Conservation (phyloP, 1,284 basidiomycete species). For the Fistulinella cinereoalba region DNA sequence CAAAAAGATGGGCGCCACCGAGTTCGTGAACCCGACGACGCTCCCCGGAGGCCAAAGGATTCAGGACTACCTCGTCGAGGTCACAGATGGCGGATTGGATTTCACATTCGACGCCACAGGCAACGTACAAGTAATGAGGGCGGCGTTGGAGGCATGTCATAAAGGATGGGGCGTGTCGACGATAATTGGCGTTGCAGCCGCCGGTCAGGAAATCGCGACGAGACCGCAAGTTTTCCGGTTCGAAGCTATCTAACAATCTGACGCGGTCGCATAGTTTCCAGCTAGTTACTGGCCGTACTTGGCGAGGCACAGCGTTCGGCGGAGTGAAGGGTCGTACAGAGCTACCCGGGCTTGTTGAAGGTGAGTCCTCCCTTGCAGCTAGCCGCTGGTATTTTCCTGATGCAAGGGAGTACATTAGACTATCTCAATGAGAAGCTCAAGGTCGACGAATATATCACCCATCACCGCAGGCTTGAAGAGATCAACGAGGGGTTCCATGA, state of each 20-base stretch:
- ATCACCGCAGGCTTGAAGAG: conserved; percentile 69
- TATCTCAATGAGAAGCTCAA: conserved; percentile 73
- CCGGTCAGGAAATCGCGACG: conserved; percentile 97
- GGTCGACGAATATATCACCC: conserved; percentile 90
- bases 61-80: conserved; percentile 87
- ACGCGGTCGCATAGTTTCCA: conserved; percentile 61
- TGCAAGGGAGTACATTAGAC: conserved; percentile 43
- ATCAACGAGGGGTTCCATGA: conserved; percentile 91
- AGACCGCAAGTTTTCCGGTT: conserved; percentile 80
- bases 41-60: conserved; percentile 79
- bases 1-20: conserved; percentile 92
- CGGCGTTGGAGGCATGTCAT: conserved; percentile 95
- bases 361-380: conserved; percentile 33
- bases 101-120: conserved; percentile 98
- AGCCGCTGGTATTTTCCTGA: neutral
- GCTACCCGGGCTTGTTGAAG: conserved; percentile 85
- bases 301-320: conserved; percentile 96
- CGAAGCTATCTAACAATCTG: conserved; percentile 3
- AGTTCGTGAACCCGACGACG: conserved; percentile 86
- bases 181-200: conserved; percentile 91
- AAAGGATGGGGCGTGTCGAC: conserved; percentile 99
- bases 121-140: conserved; percentile 93
- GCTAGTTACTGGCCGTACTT: conserved; percentile 86
- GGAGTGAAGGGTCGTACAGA: conserved; percentile 98
- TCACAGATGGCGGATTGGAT: conserved; percentile 96